Percentiles rank a stretch among this genome's conserved stretches.
These are phyloP conservation scores for Eucalyptus coolabah DNA, from an alignment of 345 rosid species.

Conservation along the genomic window DNA sequence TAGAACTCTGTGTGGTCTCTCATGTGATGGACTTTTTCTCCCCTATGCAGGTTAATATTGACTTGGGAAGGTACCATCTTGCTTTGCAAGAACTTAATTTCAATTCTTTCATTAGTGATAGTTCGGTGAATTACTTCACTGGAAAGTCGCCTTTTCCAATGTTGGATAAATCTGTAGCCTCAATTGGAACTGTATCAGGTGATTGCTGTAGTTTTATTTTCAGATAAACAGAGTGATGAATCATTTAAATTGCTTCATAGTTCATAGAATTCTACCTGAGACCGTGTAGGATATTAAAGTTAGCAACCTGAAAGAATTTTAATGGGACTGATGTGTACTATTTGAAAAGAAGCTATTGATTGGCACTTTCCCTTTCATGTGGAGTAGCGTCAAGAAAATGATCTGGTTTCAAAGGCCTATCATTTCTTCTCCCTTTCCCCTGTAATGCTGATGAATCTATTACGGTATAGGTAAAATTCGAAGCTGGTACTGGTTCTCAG, in stretches of 20 bases:
- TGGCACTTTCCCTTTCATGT: background rate
- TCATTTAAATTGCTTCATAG: background rate
- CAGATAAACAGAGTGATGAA: background rate
- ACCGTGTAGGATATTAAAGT: background rate
- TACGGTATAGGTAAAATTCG: slow-evolving; percentile 47
- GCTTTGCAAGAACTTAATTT: slow-evolving; percentile 12
- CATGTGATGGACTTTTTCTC: background rate
- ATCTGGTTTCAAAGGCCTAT: background rate
- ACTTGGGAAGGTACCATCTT: slow-evolving; percentile 8
- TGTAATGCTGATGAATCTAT: background rate
- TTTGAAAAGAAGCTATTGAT: background rate
- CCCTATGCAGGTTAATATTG: slow-evolving; percentile 35
- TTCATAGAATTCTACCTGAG: background rate
- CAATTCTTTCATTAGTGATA: slow-evolving; percentile 17
- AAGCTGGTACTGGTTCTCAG: slow-evolving; percentile 98
- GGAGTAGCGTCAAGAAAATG: background rate
- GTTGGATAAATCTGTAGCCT: slow-evolving; percentile 70
- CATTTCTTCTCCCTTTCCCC: background rate
- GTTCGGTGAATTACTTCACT: slow-evolving; percentile 24
- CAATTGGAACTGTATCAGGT: slow-evolving; percentile 65
- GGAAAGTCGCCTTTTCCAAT: slow-evolving; percentile 76
- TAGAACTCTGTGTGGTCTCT: background rate
- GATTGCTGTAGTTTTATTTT: background rate
- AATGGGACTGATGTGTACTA: background rate
- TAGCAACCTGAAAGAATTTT: background rate